A percentile compares a stretch with the other conserved stretches of the same genome.
These are phyloP conservation scores for Chaetothyriales sp. DNA, from an alignment of 2,329 filamentous ascomycete species.

Conservation along the genomic window DNA sequence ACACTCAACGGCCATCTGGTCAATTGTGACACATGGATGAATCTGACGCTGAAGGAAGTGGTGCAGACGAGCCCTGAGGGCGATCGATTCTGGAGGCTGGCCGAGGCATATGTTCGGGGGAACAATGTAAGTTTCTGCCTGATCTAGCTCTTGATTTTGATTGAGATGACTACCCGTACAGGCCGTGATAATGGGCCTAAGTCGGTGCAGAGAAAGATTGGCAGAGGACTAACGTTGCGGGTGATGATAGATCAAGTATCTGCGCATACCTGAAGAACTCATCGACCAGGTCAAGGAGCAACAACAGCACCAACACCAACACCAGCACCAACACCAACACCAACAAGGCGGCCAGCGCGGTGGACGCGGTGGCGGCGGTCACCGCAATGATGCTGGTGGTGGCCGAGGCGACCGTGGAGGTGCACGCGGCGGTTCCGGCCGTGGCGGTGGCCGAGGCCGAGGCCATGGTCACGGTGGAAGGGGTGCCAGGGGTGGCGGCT, in stretches of 20 bases:
- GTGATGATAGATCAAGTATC: constrained; percentile 74
- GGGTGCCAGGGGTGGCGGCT: neutral
- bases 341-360: constrained; percentile 24
- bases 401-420: constrained; percentile 27
- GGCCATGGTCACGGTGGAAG: constrained; percentile 16
- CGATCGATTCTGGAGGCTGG: constrained; percentile 81
- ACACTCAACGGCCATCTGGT: constrained; percentile 93
- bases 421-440: constrained; percentile 27
- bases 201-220: no score
- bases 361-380: constrained; percentile 26
- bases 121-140: constrained; percentile 60
- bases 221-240: neutral
- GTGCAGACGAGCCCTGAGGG: constrained; percentile 92
- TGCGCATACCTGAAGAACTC: constrained; percentile 91
- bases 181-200: neutral
- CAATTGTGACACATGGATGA: constrained; percentile 99
- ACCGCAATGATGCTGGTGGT: constrained; percentile 22
- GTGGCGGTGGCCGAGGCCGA: constrained; percentile 31
- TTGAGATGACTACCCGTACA: neutral
- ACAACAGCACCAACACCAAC: constrained; percentile 56
- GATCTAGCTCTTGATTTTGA: neutral
- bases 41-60: constrained; percentile 90
- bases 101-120: constrained; percentile 90
- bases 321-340: constrained; percentile 36
- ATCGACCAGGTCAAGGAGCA: constrained; percentile 89